These are phyloP conservation scores for Tulasnella sp. DNA, from an alignment of 768 basidiomycete genomes.

Conservation along the genomic window DNA sequence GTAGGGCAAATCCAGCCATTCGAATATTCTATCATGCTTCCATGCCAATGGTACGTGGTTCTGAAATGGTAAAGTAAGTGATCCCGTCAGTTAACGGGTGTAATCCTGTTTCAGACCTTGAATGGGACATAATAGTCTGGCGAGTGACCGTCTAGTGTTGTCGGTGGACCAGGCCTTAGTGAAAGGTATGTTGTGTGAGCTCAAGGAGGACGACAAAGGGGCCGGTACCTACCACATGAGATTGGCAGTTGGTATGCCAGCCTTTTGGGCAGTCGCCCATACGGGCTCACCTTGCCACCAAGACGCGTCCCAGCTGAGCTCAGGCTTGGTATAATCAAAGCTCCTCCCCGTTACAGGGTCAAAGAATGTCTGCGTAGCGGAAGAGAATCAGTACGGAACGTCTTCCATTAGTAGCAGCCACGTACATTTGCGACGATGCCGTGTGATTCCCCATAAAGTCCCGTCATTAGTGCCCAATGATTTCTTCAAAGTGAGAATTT, in stretches of 20 bases:
- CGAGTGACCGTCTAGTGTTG: constrained; percentile 49
- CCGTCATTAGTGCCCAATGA: constrained; percentile 88
- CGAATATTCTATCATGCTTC: constrained; percentile 67
- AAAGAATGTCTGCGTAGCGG: constrained; percentile 63
- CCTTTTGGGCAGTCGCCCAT: constrained; percentile 79
- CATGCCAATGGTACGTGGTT: constrained; percentile 51
- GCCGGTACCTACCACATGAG: constrained; percentile 69
- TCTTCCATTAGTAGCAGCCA: background rate
- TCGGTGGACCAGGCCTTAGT: constrained; percentile 74
- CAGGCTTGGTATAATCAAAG: constrained; percentile 60
- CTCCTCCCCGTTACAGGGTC: constrained; percentile 53
- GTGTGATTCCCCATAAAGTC: constrained; percentile 79
- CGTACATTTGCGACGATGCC: constrained; percentile 82
- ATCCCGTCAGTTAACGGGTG: background rate
- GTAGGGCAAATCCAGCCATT: constrained; percentile 74
- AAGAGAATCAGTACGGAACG: background rate
- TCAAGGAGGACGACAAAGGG: background rate
- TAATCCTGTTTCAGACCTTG: constrained; percentile 36
- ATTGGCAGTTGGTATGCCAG: constrained; percentile 67
- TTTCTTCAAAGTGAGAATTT: constrained; percentile 40
- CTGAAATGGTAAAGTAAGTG: constrained; percentile 23
- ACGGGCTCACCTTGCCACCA: constrained; percentile 95
- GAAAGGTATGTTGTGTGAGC: background rate
- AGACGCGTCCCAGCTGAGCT: constrained; percentile 49
- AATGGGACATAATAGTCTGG: constrained; percentile 75